Conservation (phyloP, 2,329 filamentous ascomycete genomes). For the Calonectria ilicicola region DNA sequence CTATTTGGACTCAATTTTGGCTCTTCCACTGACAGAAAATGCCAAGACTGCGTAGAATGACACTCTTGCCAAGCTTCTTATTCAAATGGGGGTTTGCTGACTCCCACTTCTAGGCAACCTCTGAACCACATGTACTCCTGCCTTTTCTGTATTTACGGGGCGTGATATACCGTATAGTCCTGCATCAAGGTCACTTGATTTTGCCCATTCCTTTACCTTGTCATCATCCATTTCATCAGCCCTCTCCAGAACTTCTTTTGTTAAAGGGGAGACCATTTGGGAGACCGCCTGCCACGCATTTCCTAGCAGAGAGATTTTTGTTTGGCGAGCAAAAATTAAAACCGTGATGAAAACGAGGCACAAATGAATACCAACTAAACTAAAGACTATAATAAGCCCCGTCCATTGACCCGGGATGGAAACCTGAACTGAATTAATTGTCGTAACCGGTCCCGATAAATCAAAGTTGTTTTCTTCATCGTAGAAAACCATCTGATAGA, state of each 20-base stretch:
- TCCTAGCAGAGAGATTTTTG: conserved; percentile 6
- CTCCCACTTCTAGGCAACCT: no score
- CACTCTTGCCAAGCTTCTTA: no score
- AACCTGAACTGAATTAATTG: background rate
- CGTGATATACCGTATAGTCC: background rate
- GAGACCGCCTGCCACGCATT: conserved; percentile 27
- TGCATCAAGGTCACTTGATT: background rate
- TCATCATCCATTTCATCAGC: conserved; percentile 8
- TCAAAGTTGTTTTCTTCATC: background rate
- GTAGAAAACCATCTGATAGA: conserved; percentile 17
- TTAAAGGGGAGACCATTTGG: conserved; percentile 22
- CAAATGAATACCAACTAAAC: conserved; percentile 5
- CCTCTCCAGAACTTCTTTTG: conserved; percentile 15
- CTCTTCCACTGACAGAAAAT: no score
- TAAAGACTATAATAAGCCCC: background rate
- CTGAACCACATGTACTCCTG: background rate
- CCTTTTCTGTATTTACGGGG: background rate
- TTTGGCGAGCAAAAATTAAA: conserved; percentile 6
- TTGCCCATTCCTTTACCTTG: background rate
- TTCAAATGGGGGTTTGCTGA: no score
- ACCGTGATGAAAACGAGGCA: background rate
- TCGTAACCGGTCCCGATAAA: background rate
- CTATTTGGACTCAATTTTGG: no score
- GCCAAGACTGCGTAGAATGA: no score
- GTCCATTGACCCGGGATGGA: conserved; percentile 8